Base-by-base conservation (phyloP, 2,329 filamentous ascomycete genomes). In the Paracorniculantispora psalliotae region DNA sequence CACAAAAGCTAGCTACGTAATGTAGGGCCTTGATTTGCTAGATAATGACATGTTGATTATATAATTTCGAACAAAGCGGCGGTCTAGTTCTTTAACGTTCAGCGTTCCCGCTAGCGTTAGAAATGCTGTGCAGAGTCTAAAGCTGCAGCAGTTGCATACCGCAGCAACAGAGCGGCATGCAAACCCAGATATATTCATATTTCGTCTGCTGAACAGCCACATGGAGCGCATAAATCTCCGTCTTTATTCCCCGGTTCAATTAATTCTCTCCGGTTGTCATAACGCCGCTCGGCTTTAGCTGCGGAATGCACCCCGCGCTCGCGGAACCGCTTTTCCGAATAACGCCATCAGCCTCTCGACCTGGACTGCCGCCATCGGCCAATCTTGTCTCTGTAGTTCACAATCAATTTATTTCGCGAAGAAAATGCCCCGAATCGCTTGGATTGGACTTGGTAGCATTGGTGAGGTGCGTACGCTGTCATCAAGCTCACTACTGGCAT, bases 401-500 rank as follows among this genome's bases (percentile, higher is more conserved):
- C 28, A 50, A 23, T 33, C 9, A 35, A 17, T 19, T 26, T n/a
- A 19, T 28, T 28, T 17, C 50, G n/a, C n/a, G n/a, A n/a, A 19
- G 21, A 4, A 39, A 35, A 55, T 46, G 52, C 25, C 52, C 35
- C 28, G 37, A 2, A 54, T 54, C 17, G 39, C 51, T 23, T 54
- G 52, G 52, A 46, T 55, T 47, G 52, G 52, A 26, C 10, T 54
- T 6, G 51, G 51, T 7, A 54, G 51, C 25, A 54, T 54, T 21
- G 51, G 51, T 17, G 51, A 54, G 52, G 39, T 55, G 9, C 35
- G 41, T 28, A 33, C 6, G 21, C 15, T 9, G 3, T 30, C 17
- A 15, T 37, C 15, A 4, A 6, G 4, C 19, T 2, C 6, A 6
- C 8, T 15, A 25, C 1, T 21, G 35, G 33, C 8, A n/a, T 1